Base-by-base conservation (phyloP, 2,329 filamentous ascomycete species). In the Aspergillus sp. region DNA sequence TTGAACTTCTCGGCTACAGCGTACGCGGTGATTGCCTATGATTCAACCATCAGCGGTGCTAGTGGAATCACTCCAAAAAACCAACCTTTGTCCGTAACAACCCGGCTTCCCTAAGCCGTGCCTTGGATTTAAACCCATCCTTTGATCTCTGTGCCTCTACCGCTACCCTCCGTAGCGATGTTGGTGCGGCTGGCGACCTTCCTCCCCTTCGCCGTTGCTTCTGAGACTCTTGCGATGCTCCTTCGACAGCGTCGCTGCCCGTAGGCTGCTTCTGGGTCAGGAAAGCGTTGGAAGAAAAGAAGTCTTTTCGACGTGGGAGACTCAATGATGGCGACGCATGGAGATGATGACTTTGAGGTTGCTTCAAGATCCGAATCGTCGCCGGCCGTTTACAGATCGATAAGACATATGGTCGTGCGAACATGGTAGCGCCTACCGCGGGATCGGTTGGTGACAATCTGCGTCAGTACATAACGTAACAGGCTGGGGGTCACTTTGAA, bases 161-260 rank as follows among this genome's bases (percentile, higher is more conserved):
- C 32, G 93, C 91, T 12, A 96, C 91, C 57, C 92, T 85, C 55
- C 93, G 86, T 32, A 97, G 80, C 2, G 91, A 95, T 60, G 88
- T 89, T 64, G 91, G 89, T 44, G 85, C 78, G 22, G 81, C 79
- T 3, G 82, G 78, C 22, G 77, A 76, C 60, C 83, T 75, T n/a
- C 72, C 68, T 6, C 74, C 71, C 62, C 83, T 82, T 56, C 80
- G 78, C 66, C 79, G 80, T 65, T 76, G 68, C 17, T 73, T 71
- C 44, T 71, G 70, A 4, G 59, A 49, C 38, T 71, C 66, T 15
- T 56, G 36, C 15, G 55, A 36, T 15, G 53, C 39, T 18, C 66
- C 64, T 17, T 59, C 57, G 5, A 59, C 44, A 5, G 53, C 45
- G 24, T 67, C 63, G 8, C 61, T 62, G 13, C 54, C 55, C 24